Percentiles rank a stretch among this genome's conserved stretches.
Evolutionary conservation across 768 basidiomycete species (phyloP).

Genomic region (Flagelloscypha sp.): DNA sequence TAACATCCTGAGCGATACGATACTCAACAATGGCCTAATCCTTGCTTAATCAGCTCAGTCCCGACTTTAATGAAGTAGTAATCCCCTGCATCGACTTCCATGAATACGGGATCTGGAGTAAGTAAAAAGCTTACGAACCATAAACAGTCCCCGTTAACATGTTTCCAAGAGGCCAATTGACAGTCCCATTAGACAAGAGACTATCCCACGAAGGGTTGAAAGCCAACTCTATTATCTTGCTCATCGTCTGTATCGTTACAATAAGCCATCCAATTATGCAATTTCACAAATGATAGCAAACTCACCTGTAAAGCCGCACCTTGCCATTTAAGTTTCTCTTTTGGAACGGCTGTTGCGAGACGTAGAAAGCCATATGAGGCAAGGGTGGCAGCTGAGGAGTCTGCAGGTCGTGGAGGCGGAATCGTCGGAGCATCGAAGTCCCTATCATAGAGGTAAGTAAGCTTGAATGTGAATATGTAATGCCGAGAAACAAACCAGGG

Average conservation of each 20-base stretch:
- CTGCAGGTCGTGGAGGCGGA: constrained; percentile 27
- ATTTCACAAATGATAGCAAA: background rate
- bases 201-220: constrained; percentile 59
- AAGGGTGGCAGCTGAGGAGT: constrained; percentile 34
- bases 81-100: constrained; percentile 23
- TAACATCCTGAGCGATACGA: too few relatives aligned
- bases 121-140: constrained; percentile 23
- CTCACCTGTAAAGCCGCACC: constrained; percentile 26
- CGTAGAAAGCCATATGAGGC: constrained; percentile 30
- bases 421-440: constrained; percentile 35
- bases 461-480: background rate
- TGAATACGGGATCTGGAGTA: background rate
- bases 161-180: constrained; percentile 48
- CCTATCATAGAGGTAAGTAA: constrained; percentile 17
- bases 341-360: constrained; percentile 26
- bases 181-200: constrained; percentile 57
- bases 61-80: constrained; percentile 36
- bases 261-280: background rate
- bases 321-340: constrained; percentile 22
- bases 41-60: constrained; percentile 27
- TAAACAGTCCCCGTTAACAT: constrained; percentile 55
- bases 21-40: constrained; percentile 22
- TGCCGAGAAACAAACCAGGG: constrained; percentile 25
- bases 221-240: constrained; percentile 39
- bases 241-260: constrained; percentile 31